These are phyloP conservation scores for Andrographis paniculata DNA, from an alignment of 305 asterid species.

Conservation along the genomic window DNA sequence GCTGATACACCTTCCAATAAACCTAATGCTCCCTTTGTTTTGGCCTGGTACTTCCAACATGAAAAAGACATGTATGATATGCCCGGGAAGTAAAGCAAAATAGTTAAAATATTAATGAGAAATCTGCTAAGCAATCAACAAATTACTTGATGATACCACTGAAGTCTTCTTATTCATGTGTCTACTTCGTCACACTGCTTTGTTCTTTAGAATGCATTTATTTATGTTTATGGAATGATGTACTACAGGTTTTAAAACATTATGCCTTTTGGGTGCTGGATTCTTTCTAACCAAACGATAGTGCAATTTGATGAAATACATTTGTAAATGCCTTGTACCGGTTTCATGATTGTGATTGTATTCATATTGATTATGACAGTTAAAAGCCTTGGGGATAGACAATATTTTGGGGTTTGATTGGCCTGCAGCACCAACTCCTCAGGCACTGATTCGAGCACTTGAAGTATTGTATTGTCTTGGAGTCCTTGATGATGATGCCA, in stretches of 20 bases:
- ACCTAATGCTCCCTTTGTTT: neutral
- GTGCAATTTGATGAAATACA: neutral
- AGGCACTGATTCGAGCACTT: conserved; percentile 91
- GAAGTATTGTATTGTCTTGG: conserved; percentile 92
- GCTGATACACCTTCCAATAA: neutral
- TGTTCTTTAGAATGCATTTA: neutral
- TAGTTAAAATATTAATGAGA: neutral
- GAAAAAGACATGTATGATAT: neutral
- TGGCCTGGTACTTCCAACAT: neutral
- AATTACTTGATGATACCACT: too few species aligned
- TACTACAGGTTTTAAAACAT: neutral
- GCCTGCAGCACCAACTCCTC: conserved; percentile 96
- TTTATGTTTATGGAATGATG: neutral
- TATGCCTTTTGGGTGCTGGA: neutral
- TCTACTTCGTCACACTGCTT: too few species aligned
- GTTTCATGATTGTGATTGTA: conserved; percentile 12
- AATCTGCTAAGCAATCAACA: too few species aligned
- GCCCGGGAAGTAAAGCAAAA: neutral
- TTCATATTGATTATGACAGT: conserved; percentile 35
- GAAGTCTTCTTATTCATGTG: too few species aligned
- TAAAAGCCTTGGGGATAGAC: conserved; percentile 91
- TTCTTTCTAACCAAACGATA: neutral
- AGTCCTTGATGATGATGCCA: conserved; percentile 88
- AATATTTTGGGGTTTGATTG: conserved; percentile 92
- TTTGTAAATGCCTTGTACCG: neutral